Conservation (phyloP, 202 grass and related monocot species). For the Bolboschoenoplectus hybrid region DNA sequence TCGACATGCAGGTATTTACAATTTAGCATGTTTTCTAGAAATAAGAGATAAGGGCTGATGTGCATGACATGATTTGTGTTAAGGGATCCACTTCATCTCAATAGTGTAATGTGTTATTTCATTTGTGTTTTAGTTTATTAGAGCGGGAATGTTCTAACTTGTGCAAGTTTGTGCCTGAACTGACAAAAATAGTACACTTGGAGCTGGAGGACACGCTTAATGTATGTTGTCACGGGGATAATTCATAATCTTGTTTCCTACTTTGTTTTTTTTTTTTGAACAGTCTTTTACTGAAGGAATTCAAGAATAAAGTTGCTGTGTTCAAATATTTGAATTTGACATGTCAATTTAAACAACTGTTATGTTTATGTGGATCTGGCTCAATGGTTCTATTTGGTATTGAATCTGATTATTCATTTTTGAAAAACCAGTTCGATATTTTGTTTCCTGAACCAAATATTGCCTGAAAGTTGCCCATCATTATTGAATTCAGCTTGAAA, state of each 20-base stretch:
- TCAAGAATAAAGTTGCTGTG: neutral
- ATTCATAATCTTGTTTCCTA: neutral
- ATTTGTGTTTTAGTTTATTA: neutral
- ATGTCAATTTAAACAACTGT: neutral
- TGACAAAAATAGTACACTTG: neutral
- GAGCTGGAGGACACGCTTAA: neutral
- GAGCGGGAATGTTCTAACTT: neutral
- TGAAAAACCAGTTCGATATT: neutral
- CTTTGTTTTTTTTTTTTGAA: neutral
- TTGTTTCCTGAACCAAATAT: neutral
- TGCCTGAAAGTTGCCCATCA: neutral
- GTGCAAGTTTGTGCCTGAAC: slow-evolving; percentile 9
- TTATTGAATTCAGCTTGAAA: slow-evolving; percentile 14
- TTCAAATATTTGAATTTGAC: neutral
- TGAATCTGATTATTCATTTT: slow-evolving; percentile 10
- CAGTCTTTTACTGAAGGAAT: neutral
- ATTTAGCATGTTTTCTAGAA: slow-evolving; percentile 36
- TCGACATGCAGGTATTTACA: slow-evolving; percentile 84
- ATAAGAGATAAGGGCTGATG: slow-evolving; percentile 16
- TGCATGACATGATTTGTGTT: slow-evolving; percentile 8
- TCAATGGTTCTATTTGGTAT: slow-evolving; percentile 3
- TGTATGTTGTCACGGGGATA: neutral
- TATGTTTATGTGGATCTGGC: neutral
- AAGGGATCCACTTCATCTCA: neutral
- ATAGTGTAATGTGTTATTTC: neutral